Percentiles rank a stretch among this genome's conserved stretches.
Evolutionary conservation across 1,284 basidiomycete species (phyloP).

Genomic region (Acaromyces ingoldii): DNA sequence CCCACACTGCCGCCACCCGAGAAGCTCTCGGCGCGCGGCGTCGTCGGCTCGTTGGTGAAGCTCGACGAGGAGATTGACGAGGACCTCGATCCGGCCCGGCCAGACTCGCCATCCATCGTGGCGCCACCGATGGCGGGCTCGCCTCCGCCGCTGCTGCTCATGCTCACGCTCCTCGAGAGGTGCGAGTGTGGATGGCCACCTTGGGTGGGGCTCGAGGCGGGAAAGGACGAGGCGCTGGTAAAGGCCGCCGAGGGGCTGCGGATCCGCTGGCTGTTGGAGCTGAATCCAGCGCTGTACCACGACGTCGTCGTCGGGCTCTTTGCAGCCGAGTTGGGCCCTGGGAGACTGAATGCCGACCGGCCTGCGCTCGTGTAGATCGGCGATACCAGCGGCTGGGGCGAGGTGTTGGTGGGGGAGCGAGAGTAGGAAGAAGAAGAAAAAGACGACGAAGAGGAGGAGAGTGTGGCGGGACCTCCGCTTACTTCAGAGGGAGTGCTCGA

Average conservation of each 20-base stretch:
- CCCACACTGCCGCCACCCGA: too few relatives aligned
- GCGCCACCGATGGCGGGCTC: too few relatives aligned
- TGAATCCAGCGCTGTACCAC: conserved; percentile 3
- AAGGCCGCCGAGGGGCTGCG: neutral
- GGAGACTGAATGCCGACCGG: neutral
- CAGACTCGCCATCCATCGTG: too few relatives aligned
- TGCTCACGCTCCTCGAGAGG: too few relatives aligned
- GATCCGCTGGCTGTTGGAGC: conserved; percentile 5
- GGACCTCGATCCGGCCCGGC: too few relatives aligned
- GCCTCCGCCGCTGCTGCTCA: too few relatives aligned
- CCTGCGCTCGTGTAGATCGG: conserved; percentile 3
- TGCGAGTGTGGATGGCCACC: too few relatives aligned
- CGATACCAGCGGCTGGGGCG: neutral
- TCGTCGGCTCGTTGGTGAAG: conserved; percentile 2
- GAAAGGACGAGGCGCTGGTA: neutral
- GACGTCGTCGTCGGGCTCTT: conserved; percentile 4
- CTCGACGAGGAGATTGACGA: neutral
- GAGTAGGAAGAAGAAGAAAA: conserved; percentile 8
- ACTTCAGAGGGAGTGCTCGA: neutral
- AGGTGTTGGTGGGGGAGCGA: conserved; percentile 6
- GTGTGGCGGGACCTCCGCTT: conserved; percentile 10
- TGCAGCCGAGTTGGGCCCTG: conserved; percentile 2
- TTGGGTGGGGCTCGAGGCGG: too few relatives aligned
- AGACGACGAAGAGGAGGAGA: neutral
- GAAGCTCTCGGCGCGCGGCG: neutral